Evolutionary conservation across 2,329 filamentous ascomycete genomes (phyloP).

Genomic region (Ophiobolus disseminans): DNA sequence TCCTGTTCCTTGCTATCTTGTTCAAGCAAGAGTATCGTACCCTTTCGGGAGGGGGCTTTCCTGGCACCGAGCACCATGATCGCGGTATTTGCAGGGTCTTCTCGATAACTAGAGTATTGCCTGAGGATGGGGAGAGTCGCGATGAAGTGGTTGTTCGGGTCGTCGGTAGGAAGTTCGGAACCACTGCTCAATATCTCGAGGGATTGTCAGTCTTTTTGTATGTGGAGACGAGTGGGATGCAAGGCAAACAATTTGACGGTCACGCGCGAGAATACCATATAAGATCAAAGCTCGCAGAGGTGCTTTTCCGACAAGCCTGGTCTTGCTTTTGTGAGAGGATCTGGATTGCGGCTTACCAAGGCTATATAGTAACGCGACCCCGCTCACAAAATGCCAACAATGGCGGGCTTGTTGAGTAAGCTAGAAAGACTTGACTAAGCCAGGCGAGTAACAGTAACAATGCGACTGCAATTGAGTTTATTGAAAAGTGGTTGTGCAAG

Average conservation of each 20-base stretch:
- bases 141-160: background rate
- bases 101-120: background rate
- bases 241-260: conserved; percentile 6
- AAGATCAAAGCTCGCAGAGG: conserved; percentile 7
- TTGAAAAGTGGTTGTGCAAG: background rate
- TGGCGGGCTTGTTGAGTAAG: conserved; percentile 14
- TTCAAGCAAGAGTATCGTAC: conserved; percentile 58
- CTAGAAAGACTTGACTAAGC: background rate
- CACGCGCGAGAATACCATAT: conserved; percentile 13
- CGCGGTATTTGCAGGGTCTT: conserved; percentile 25
- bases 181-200: background rate
- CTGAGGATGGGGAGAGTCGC: background rate
- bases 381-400: conserved; percentile 17
- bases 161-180: background rate
- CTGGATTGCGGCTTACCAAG: conserved; percentile 22
- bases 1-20: conserved; percentile 15
- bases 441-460: background rate
- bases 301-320: conserved; percentile 20
- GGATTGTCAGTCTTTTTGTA: conserved; percentile 10
- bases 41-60: conserved; percentile 73
- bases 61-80: conserved; percentile 72
- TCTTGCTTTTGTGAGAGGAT: conserved; percentile 23
- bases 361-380: conserved; percentile 20
- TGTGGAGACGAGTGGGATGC: conserved; percentile 10
- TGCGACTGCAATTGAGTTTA: conserved; percentile 8